These are phyloP conservation scores for Chlamydomonas sphaeroides DNA, from an alignment of 139 green algal genomes.

Conservation along the genomic window DNA sequence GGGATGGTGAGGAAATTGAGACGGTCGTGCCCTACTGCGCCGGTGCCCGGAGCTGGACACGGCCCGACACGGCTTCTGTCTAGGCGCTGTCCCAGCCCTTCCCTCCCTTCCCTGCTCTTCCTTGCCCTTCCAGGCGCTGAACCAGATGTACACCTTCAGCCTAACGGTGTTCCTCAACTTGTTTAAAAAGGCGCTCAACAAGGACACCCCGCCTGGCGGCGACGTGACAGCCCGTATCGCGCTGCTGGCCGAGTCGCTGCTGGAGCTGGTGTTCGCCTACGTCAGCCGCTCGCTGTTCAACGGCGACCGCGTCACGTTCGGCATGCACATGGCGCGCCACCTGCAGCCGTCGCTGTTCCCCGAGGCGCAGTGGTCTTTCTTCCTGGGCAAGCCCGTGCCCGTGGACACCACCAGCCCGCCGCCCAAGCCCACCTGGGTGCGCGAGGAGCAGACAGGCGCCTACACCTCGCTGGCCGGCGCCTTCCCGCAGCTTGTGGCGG, in stretches of 20 bases:
- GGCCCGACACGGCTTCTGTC: too few relatives aligned
- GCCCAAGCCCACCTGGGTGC: constrained; percentile 64
- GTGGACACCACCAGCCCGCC: constrained; percentile 30
- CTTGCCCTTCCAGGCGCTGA: constrained; percentile 60
- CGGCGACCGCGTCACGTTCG: constrained; percentile 76
- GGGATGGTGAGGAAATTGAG: too few relatives aligned
- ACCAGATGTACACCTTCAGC: constrained; percentile 85
- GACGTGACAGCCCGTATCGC: constrained; percentile 62
- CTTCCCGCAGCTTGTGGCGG: constrained; percentile 59
- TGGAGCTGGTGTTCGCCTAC: constrained; percentile 70
- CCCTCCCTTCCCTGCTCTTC: too few relatives aligned
- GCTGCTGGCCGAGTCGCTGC: constrained; percentile 61
- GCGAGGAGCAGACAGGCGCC: constrained; percentile 33
- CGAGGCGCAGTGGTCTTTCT: constrained; percentile 66
- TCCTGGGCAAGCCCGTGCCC: constrained; percentile 59
- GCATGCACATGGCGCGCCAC: constrained; percentile 73
- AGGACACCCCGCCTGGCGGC: constrained; percentile 42
- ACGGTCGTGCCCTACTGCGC: too few relatives aligned
- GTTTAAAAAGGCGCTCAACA: constrained; percentile 62
- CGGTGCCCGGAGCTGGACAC: too few relatives aligned
- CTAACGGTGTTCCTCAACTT: constrained; percentile 63
- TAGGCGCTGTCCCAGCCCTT: too few relatives aligned
- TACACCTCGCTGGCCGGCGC: constrained; percentile 57
- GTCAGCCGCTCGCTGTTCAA: constrained; percentile 81
- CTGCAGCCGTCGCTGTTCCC: constrained; percentile 58